These are phyloP conservation scores for Cutaneotrichosporon sp. DNA, from an alignment of 1,284 basidiomycete genomes.

Conservation along the genomic window DNA sequence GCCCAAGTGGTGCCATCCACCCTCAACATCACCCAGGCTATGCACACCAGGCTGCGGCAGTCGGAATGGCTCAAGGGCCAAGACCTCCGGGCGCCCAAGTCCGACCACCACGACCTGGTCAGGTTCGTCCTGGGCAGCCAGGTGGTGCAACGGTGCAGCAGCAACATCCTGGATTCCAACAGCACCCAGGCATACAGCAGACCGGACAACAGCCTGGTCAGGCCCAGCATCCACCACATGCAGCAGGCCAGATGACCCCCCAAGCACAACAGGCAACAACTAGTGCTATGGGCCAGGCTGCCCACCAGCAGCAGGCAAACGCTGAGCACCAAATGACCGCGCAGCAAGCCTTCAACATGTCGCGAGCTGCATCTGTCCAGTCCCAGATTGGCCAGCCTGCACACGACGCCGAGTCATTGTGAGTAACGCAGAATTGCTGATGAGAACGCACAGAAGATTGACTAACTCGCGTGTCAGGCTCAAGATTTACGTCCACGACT, in stretches of 20 bases:
- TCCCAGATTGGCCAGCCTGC: constrained; percentile 20
- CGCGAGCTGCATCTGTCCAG: constrained; percentile 31
- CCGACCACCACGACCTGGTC: constrained; percentile 14
- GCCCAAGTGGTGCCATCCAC: constrained; percentile 19
- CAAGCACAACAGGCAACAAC: constrained; percentile 25
- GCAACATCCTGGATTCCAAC: constrained; percentile 17
- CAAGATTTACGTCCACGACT: constrained; percentile 46
- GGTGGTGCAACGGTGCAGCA: constrained; percentile 7
- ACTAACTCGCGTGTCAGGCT: constrained; percentile 29
- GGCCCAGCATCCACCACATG: constrained; percentile 21
- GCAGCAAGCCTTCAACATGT: constrained; percentile 31
- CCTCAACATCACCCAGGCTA: constrained; percentile 18
- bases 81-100: constrained; percentile 14
- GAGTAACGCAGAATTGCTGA: constrained; percentile 24
- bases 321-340: constrained; percentile 17
- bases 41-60: constrained; percentile 18
- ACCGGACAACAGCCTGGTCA: constrained; percentile 21
- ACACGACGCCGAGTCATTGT: constrained; percentile 37
- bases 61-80: constrained; percentile 9
- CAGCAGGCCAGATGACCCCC: constrained; percentile 9
- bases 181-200: background rate
- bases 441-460: background rate
- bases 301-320: constrained; percentile 14
- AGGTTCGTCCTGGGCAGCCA: constrained; percentile 12
- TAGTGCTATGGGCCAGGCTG: constrained; percentile 8